Conservation (phyloP, 1,139 yeast species). For the Hyphopichia khmerensis region DNA sequence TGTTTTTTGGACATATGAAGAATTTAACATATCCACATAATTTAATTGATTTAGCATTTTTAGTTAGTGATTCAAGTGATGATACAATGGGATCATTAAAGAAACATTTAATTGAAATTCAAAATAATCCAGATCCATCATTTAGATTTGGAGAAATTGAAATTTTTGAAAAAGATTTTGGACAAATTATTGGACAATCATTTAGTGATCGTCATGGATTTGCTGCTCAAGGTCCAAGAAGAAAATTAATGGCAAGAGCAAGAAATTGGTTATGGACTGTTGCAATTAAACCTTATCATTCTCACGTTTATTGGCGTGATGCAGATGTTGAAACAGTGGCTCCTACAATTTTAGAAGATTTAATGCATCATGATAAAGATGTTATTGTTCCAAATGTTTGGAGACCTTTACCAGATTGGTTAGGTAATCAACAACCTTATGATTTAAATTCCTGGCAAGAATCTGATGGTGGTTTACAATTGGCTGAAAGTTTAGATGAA, state of each 20-base stretch:
- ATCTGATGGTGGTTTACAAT: constrained; percentile 75
- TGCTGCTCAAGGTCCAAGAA: constrained; percentile 54
- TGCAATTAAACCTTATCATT: constrained; percentile 52
- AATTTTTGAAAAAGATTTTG: constrained; percentile 53
- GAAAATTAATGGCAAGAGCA: constrained; percentile 56
- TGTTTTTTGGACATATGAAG: constrained; percentile 58
- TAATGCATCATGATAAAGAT: constrained; percentile 55
- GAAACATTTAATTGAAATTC: constrained; percentile 42
- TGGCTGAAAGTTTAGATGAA: constrained; percentile 75
- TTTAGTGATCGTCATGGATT: constrained; percentile 54
- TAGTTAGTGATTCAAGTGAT: constrained; percentile 58
- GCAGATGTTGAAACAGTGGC: constrained; percentile 56
- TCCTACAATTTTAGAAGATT: constrained; percentile 49
- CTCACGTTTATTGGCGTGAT: constrained; percentile 56
- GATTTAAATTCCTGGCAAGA: constrained; percentile 93
- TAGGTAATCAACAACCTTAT: constrained; percentile 86
- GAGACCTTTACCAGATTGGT: constrained; percentile 90
- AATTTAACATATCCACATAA: constrained; percentile 59
- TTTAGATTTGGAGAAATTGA: constrained; percentile 57
- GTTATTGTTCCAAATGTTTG: constrained; percentile 81
- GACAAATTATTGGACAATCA: constrained; percentile 52
- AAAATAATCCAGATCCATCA: constrained; percentile 37
- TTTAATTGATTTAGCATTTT: constrained; percentile 56
- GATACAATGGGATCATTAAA: constrained; percentile 53
- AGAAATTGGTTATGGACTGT: constrained; percentile 55